Base-by-base conservation (phyloP, 768 basidiomycete species). In the Mycena rebaudengoi region DNA sequence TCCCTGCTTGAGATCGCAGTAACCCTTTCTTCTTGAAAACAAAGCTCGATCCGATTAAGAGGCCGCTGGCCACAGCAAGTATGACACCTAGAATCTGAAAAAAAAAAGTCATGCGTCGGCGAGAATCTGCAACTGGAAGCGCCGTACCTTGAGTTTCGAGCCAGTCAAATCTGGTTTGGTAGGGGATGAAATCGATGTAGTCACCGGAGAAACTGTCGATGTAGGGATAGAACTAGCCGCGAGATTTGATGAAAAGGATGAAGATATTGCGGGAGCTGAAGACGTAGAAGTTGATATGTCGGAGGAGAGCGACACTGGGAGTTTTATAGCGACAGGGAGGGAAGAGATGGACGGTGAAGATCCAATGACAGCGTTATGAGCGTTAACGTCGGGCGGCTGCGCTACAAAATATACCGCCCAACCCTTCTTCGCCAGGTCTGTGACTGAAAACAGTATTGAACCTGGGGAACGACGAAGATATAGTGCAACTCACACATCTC, bases 21-120 rank as follows among this genome's bases (percentile, higher is more conserved):
- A 94, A 80, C 12, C 92, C 96, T 71, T 94, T 97, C 86, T 99
- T 99, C 88, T 99, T 99, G 82, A 99, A 90, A 1, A 98, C 96
- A 75, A 98, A 98, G 69, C 89, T 91, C 39, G 86, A 85, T 4
- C 96, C 97, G 65, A 98, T 99, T 61, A 99, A 86, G 35, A 95
- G 35, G 7, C 97, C 97, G 72, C 91, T 94, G 33, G 73, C 70
- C 45, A 95, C 72, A 39, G 92, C 91, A 60, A 94, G 85, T 52
- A 92, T 77, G 68, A 94, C 87, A 8, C 92, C 92, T 66, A 93
- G 86, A 71, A 92, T 68, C 90, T 91, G 71, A 14, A n/a, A n/a
- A 54, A 7, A 16, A 26, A n/a, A 30, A 11, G n/a, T 30, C 18
- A 21, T 18, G 13, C 33, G 23, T 29, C 23, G 52, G 6, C 4